phyloP scores from a whole-genome alignment of 2,329 filamentous ascomycete species.

The Curvularia eragrostidis region DNA sequence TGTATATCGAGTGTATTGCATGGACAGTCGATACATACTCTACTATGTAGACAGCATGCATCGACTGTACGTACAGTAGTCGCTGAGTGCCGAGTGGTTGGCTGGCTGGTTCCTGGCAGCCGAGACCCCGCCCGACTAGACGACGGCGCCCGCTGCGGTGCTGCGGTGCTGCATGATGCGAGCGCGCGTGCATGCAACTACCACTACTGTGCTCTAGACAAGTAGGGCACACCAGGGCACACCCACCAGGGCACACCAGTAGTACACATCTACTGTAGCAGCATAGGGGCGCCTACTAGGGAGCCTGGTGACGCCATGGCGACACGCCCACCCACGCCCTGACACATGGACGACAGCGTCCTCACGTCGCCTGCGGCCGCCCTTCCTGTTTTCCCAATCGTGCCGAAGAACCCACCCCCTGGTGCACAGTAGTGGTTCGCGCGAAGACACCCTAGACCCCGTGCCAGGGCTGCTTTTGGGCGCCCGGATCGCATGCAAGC shows the following conservation, averaged over 20 bases:
- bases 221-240: too few relatives aligned
- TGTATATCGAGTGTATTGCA: too few relatives aligned
- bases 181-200: slow-evolving; percentile 7
- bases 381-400: slow-evolving; percentile 7
- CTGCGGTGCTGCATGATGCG: slow-evolving; percentile 5
- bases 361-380: slow-evolving; percentile 6
- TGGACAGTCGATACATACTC: too few relatives aligned
- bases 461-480: slow-evolving; percentile 21
- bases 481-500: slow-evolving; percentile 28
- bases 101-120: slow-evolving; percentile 10
- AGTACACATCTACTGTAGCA: neutral
- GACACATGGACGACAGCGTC: neutral
- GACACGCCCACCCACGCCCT: neutral
- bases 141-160: neutral
- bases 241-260: too few relatives aligned
- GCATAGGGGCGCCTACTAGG: neutral
- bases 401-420: slow-evolving; percentile 11
- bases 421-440: slow-evolving; percentile 21
- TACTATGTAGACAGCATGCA: too few relatives aligned
- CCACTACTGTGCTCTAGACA: too few relatives aligned
- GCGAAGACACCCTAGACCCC: slow-evolving; percentile 18
- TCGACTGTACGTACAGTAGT: too few relatives aligned
- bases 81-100: slow-evolving; percentile 7
- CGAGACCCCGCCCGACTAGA: slow-evolving; percentile 7
- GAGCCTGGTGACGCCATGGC: slow-evolving; percentile 18